These are phyloP conservation scores for Aaosphaeria arxii DNA, from an alignment of 2,329 filamentous ascomycete genomes.

Conservation along the genomic window DNA sequence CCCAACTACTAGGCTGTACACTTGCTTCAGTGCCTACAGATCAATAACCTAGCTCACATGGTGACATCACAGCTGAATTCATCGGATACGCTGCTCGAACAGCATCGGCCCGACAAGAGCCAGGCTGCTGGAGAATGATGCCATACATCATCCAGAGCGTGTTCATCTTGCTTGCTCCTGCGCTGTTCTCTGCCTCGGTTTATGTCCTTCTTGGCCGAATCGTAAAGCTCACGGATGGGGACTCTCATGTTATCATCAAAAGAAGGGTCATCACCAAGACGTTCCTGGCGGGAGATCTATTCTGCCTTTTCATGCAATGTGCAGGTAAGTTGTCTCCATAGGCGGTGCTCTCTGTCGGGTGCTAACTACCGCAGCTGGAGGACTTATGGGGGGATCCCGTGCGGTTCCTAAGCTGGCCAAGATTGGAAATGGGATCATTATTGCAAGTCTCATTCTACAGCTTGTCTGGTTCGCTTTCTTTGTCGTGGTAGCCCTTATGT, in stretches of 20 bases:
- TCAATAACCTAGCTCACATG: background rate
- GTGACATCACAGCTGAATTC: conserved; percentile 11
- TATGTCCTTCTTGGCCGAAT: conserved; percentile 50
- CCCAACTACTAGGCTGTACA: conserved; percentile 4
- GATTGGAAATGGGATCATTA: conserved; percentile 42
- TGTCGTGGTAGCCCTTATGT: conserved; percentile 23
- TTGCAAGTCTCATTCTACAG: conserved; percentile 47
- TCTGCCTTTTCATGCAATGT: conserved; percentile 43
- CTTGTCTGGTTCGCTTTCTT: conserved; percentile 50
- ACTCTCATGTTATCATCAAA: conserved; percentile 37
- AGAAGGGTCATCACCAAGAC: conserved; percentile 39
- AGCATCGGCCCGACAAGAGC: conserved; percentile 18
- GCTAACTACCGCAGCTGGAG: conserved; percentile 13
- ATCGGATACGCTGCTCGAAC: background rate
- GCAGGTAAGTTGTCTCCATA: background rate
- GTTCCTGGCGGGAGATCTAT: conserved; percentile 44
- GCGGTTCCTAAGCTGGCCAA: too few species aligned
- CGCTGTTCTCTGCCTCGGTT: conserved; percentile 46
- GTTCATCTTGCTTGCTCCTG: conserved; percentile 45
- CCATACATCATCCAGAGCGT: conserved; percentile 13
- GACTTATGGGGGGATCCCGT: conserved; percentile 7
- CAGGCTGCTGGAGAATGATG: background rate
- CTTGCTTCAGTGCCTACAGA: background rate
- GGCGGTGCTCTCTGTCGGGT: conserved; percentile 35
- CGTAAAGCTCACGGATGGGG: conserved; percentile 38